phyloP scores from a whole-genome alignment of 2,329 filamentous ascomycete species.

The Ceratocystis harringtonii region DNA sequence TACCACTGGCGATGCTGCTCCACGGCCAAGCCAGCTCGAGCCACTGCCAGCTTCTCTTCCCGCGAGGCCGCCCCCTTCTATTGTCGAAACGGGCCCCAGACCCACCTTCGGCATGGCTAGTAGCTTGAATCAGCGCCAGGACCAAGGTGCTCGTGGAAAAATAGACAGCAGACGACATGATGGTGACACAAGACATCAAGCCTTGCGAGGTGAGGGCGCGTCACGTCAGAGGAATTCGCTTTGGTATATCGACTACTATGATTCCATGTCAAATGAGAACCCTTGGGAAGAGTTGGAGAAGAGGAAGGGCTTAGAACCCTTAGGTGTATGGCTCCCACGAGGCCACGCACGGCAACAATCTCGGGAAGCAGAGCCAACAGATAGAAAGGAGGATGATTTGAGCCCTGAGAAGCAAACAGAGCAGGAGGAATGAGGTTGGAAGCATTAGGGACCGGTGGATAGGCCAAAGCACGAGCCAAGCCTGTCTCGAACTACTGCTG shows the following conservation, averaged over 20 bases:
- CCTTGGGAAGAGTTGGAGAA: conserved; percentile 51
- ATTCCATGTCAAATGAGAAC: conserved; percentile 54
- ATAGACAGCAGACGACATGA: background rate
- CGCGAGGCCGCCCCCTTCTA: background rate
- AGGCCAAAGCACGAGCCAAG: background rate
- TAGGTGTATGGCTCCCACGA: conserved; percentile 32
- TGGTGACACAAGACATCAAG: background rate
- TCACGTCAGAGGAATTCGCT: conserved; percentile 19
- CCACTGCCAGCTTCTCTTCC: background rate
- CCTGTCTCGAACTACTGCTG: background rate
- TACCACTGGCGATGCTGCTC: background rate
- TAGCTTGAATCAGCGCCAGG: background rate
- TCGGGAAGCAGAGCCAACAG: no score
- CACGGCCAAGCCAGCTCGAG: background rate
- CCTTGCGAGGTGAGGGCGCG: background rate
- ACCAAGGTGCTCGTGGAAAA: background rate
- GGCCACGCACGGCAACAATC: conserved; percentile 17
- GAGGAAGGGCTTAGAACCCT: conserved; percentile 28
- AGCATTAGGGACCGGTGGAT: background rate
- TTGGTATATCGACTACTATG: conserved; percentile 56
- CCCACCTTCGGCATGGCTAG: background rate
- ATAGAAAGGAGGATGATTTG: background rate
- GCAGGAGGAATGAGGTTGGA: background rate
- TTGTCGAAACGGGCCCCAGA: background rate
- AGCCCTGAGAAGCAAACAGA: background rate